A percentile compares a stretch with the other conserved stretches of the same genome.
phyloP scores from a whole-genome alignment of 345 rosid species.

The Toxicodendron radicans region DNA sequence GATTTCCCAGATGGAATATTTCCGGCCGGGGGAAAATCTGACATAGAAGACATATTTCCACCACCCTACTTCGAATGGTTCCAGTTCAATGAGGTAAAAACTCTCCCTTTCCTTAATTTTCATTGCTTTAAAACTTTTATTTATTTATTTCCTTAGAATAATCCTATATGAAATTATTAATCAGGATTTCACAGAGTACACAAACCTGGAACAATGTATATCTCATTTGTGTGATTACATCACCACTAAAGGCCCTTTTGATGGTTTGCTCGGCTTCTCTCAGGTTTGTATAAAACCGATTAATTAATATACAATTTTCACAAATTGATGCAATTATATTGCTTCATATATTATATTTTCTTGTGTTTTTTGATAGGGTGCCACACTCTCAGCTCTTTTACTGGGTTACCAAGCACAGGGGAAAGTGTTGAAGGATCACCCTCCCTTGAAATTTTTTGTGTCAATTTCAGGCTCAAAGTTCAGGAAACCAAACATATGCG shows the following conservation, averaged over 20 bases:
- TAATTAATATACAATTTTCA: background rate
- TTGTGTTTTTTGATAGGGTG: slow-evolving; percentile 37
- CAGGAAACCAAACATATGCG: slow-evolving; percentile 51
- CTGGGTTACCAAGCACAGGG: slow-evolving; percentile 63
- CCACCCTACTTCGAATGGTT: slow-evolving; percentile 76
- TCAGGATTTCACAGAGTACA: slow-evolving; percentile 67
- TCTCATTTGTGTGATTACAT: slow-evolving; percentile 53
- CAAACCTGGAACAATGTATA: slow-evolving; percentile 58
- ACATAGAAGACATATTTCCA: slow-evolving; percentile 64
- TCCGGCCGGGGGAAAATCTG: slow-evolving; percentile 61
- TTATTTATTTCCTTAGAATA: too few relatives aligned
- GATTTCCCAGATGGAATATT: slow-evolving; percentile 55
- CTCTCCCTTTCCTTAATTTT: too few relatives aligned
- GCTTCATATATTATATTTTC: background rate
- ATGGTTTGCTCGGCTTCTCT: slow-evolving; percentile 70
- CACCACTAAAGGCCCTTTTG: slow-evolving; percentile 55
- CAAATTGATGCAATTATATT: too few relatives aligned
- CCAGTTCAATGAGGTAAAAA: slow-evolving; percentile 47
- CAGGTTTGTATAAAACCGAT: slow-evolving; percentile 29
- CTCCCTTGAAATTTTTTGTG: slow-evolving; percentile 47
- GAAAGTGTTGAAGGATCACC: slow-evolving; percentile 58
- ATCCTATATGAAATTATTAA: background rate
- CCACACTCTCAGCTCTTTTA: slow-evolving; percentile 50
- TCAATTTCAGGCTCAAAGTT: slow-evolving; percentile 61
- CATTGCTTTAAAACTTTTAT: too few relatives aligned